A percentile compares a stretch with the other conserved stretches of the same genome.
These are phyloP conservation scores for Penicillium fuscoglaucum DNA, from an alignment of 2,329 filamentous ascomycete genomes.

Conservation along the genomic window DNA sequence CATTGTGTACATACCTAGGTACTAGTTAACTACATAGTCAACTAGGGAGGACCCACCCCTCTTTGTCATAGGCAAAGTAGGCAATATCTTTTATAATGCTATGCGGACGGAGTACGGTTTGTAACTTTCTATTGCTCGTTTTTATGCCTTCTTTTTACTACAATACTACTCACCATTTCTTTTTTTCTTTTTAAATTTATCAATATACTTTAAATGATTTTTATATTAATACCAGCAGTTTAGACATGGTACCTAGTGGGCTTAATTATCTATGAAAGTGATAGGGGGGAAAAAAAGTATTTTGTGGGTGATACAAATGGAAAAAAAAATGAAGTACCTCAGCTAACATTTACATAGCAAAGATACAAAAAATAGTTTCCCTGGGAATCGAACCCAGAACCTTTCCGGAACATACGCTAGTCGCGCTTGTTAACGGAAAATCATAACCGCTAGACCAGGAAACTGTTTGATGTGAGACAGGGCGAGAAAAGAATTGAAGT, in stretches of 20 bases:
- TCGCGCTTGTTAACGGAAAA: conserved; percentile 4
- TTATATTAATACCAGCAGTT: neutral
- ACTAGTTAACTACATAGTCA: too few species aligned
- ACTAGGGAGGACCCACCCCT: neutral
- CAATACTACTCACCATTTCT: too few species aligned
- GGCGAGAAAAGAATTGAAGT: too few species aligned
- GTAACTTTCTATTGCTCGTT: too few species aligned
- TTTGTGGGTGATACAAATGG: neutral
- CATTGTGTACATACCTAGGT: too few species aligned
- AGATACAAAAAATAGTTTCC: conserved; percentile 7
- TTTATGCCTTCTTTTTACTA: too few species aligned
- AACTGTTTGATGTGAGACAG: neutral
- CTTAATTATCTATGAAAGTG: neutral
- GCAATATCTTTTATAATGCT: too few species aligned
- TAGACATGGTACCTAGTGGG: neutral
- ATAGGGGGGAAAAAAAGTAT: neutral
- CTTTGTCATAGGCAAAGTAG: too few species aligned
- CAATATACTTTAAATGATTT: neutral
- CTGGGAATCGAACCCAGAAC: conserved; percentile 9
- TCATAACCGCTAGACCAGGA: conserved; percentile 7
- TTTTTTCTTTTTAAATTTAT: neutral
- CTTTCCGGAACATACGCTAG: conserved; percentile 1
- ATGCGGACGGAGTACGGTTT: too few species aligned
- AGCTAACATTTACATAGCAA: neutral
- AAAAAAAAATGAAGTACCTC: neutral